Evolutionary conservation across 768 basidiomycete species (phyloP).

Genomic region (Leccinum barrowsii): DNA sequence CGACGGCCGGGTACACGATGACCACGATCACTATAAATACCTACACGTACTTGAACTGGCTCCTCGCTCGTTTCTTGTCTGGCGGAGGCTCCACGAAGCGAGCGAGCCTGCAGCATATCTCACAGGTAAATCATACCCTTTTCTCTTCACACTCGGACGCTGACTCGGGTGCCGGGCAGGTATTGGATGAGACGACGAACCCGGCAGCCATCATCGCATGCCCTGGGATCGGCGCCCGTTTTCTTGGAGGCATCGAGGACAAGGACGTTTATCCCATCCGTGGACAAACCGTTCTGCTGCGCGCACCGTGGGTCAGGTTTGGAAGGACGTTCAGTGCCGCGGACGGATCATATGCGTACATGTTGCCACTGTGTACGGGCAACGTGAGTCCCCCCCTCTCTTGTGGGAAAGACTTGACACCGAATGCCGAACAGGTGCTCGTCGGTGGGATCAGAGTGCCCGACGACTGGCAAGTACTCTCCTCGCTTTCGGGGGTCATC

Average conservation of each 20-base stretch:
- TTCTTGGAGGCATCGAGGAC: slow-evolving; percentile 51
- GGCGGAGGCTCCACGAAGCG: slow-evolving; percentile 62
- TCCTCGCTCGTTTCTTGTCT: slow-evolving; percentile 53
- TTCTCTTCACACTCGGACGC: not conserved
- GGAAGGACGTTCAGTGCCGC: slow-evolving; percentile 31
- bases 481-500: not conserved
- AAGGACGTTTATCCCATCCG: slow-evolving; percentile 44
- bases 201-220: slow-evolving; percentile 59
- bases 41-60: slow-evolving; percentile 59
- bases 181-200: slow-evolving; percentile 5
- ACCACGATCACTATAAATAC: slow-evolving; percentile 68
- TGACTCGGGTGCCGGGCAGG: slow-evolving; percentile 4
- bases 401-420: not conserved
- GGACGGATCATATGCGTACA: slow-evolving; percentile 33
- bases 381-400: slow-evolving; percentile 32
- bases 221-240: slow-evolving; percentile 58
- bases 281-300: slow-evolving; percentile 43
- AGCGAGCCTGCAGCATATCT: slow-evolving; percentile 61
- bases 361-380: slow-evolving; percentile 36
- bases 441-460: slow-evolving; percentile 57
- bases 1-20: slow-evolving; percentile 54
- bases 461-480: slow-evolving; percentile 54
- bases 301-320: slow-evolving; percentile 47
- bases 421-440: slow-evolving; percentile 36
- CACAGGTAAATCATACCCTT: slow-evolving; percentile 39